These are phyloP conservation scores for Huntiella bhutanensis DNA, from an alignment of 2,329 filamentous ascomycete genomes.

Conservation along the genomic window DNA sequence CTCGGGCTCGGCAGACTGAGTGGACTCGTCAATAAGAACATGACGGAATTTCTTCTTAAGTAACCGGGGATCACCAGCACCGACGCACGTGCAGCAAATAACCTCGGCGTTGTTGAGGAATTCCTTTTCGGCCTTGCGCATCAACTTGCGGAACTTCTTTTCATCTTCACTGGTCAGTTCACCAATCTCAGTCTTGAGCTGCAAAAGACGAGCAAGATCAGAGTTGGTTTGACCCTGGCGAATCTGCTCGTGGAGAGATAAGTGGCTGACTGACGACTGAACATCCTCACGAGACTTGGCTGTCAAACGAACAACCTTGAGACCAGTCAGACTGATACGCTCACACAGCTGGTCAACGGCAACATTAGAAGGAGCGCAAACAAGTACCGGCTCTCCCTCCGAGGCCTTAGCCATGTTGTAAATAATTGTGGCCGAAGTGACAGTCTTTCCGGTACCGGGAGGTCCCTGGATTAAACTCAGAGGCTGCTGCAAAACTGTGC, in stretches of 20 bases:
- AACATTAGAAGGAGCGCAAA: slow-evolving; percentile 95
- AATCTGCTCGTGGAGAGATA: slow-evolving; percentile 91
- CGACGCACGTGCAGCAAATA: slow-evolving; percentile 96
- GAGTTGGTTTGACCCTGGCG: slow-evolving; percentile 93
- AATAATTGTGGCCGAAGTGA: slow-evolving; percentile 96
- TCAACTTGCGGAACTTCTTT: slow-evolving; percentile 95
- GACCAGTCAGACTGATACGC: slow-evolving; percentile 78
- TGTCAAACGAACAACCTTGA: slow-evolving; percentile 96
- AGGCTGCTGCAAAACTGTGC: slow-evolving; percentile 81
- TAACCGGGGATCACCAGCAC: slow-evolving; percentile 84
- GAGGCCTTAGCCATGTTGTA: slow-evolving; percentile 94
- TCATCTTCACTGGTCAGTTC: slow-evolving; percentile 91
- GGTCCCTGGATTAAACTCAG: slow-evolving; percentile 92
- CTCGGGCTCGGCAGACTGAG: slow-evolving; percentile 92
- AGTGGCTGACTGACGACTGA: slow-evolving; percentile 90
- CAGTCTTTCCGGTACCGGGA: slow-evolving; percentile 93
- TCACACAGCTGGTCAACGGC: slow-evolving; percentile 97
- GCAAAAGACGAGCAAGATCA: slow-evolving; percentile 78
- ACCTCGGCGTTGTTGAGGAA: slow-evolving; percentile 92
- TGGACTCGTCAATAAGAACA: slow-evolving; percentile 94
- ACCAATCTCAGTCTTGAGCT: slow-evolving; percentile 78
- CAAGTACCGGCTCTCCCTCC: slow-evolving; percentile 67
- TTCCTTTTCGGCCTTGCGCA: slow-evolving; percentile 81
- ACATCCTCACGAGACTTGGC: slow-evolving; percentile 98
- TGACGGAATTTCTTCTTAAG: slow-evolving; percentile 97